phyloP scores from a whole-genome alignment of 2,329 filamentous ascomycete species.

The Pseudogymnoascus verrucosus region DNA sequence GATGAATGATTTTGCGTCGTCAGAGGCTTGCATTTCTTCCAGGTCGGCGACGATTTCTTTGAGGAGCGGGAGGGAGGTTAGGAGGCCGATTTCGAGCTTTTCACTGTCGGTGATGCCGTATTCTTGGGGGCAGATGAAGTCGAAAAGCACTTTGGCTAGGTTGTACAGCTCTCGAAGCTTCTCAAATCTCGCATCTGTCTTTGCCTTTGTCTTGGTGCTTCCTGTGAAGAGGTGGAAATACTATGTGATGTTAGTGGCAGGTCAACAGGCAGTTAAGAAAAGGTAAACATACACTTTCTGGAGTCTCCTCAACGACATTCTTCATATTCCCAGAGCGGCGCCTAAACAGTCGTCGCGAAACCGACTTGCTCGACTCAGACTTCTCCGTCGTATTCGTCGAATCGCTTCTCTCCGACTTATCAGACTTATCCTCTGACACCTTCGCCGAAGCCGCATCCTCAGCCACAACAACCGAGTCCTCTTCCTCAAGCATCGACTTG shows the following conservation, averaged over 20 bases:
- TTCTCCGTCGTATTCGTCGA: conserved; percentile 21
- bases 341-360: conserved; percentile 47
- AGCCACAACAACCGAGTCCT: conserved; percentile 34
- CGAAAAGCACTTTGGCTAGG: conserved; percentile 88
- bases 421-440: conserved; percentile 23
- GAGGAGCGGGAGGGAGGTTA: conserved; percentile 86
- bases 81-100: conserved; percentile 94
- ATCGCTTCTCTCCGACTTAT: conserved; percentile 21
- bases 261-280: not conserved
- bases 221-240: conserved; percentile 91
- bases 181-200: conserved; percentile 75
- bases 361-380: conserved; percentile 22
- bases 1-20: conserved; percentile 91
- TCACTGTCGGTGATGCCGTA: conserved; percentile 94
- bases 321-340: conserved; percentile 44
- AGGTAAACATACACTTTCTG: conserved; percentile 31
- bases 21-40: conserved; percentile 92
- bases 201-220: conserved; percentile 63
- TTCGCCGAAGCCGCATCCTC: conserved; percentile 24
- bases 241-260: conserved; percentile 33
- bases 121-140: conserved; percentile 97
- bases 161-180: conserved; percentile 90
- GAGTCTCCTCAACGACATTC: conserved; percentile 42
- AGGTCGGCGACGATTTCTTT: conserved; percentile 96
- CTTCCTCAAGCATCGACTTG: conserved; percentile 67